These are phyloP conservation scores for Cornus suecica DNA, from an alignment of 148 eudicot genomes.

Conservation along the genomic window DNA sequence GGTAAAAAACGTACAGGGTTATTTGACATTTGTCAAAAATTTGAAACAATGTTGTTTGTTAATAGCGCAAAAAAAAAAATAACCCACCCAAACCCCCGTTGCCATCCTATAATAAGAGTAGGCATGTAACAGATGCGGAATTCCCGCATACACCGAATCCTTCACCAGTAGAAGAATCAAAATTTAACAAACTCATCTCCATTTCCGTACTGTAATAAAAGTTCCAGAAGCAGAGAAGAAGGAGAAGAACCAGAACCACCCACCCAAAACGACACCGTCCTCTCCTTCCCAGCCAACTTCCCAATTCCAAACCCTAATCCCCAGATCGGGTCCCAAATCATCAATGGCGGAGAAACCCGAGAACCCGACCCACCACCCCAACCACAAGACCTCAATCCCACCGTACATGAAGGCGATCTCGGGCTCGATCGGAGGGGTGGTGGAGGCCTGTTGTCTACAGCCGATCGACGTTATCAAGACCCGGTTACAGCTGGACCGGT, in stretches of 20 bases:
- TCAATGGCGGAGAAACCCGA: conserved; percentile 3
- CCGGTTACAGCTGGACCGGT: conserved; percentile 69
- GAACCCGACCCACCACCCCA: background rate
- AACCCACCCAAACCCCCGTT: no score
- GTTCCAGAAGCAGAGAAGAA: background rate
- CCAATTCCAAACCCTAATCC: background rate
- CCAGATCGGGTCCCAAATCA: background rate
- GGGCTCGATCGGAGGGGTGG: conserved; percentile 76
- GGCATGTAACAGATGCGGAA: background rate
- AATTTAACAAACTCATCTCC: background rate
- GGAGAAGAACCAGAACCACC: background rate
- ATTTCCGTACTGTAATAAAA: background rate
- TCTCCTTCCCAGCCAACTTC: background rate
- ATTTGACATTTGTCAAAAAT: no score
- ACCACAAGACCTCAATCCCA: conserved; percentile 31
- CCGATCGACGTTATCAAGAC: conserved; percentile 94
- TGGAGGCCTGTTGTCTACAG: conserved; percentile 77
- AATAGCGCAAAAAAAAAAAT: no score
- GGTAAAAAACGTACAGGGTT: no score
- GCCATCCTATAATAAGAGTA: no score
- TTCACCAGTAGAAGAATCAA: background rate
- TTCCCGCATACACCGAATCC: background rate
- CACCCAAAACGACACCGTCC: background rate
- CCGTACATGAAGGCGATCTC: conserved; percentile 78
- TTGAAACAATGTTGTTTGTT: no score